These are phyloP conservation scores for Jatropha multifida DNA, from an alignment of 441 rosid genomes.

Conservation along the genomic window DNA sequence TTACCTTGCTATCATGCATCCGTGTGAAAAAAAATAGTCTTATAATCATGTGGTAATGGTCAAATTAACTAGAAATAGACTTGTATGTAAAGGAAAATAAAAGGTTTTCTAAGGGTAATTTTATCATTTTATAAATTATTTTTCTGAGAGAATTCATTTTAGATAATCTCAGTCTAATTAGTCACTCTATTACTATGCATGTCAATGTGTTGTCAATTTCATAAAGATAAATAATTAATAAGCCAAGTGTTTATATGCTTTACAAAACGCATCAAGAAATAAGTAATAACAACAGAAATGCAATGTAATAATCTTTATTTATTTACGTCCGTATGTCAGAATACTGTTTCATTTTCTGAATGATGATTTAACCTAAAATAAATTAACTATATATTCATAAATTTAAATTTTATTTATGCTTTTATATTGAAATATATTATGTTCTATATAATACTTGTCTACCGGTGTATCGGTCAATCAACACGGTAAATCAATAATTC, in stretches of 20 bases:
- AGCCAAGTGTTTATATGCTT: neutral
- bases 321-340: neutral
- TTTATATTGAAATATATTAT: neutral
- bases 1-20: no score
- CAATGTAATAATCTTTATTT: neutral
- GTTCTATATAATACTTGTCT: no score
- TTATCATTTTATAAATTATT: neutral
- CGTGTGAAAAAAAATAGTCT: no score
- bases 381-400: neutral
- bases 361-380: no score
- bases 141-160: neutral
- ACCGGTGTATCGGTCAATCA: no score
- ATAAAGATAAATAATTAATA: slow-evolving; percentile 13
- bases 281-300: neutral
- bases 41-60: no score
- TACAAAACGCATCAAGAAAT: no score
- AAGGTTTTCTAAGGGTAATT: no score
- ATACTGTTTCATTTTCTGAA: no score
- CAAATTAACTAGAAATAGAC: no score
- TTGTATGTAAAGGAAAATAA: no score
- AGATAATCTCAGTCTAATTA: neutral
- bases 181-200: slow-evolving; percentile 21
- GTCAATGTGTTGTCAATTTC: slow-evolving; percentile 20
- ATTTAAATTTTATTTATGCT: neutral
- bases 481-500: no score